phyloP scores from a whole-genome alignment of 148 eudicot species.

The Nepenthes mirabilis region DNA sequence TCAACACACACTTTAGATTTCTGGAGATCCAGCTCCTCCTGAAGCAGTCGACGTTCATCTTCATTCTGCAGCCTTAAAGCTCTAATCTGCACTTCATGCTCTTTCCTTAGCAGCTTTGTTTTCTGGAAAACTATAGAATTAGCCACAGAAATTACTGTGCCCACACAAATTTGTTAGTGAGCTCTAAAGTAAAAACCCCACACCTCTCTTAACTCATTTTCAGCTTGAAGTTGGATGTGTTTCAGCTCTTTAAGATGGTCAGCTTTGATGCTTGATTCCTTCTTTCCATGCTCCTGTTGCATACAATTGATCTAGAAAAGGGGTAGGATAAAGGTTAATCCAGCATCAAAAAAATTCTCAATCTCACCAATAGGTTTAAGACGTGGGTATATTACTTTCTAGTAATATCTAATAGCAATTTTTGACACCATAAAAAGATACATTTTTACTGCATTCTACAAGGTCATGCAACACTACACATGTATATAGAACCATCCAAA shows the following conservation, averaged over 20 bases:
- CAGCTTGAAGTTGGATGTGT: constrained; percentile 50
- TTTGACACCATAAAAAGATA: not conserved
- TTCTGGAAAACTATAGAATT: constrained; percentile 26
- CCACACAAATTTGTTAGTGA: constrained; percentile 4
- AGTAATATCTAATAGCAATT: too few species aligned
- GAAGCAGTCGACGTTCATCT: constrained; percentile 59
- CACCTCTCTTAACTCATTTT: constrained; percentile 82
- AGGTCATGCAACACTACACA: not conserved
- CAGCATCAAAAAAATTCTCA: not conserved
- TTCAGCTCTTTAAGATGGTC: constrained; percentile 61
- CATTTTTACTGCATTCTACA: not conserved
- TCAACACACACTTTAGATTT: constrained; percentile 46
- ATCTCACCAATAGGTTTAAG: not conserved
- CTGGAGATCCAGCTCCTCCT: constrained; percentile 85
- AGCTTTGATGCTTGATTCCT: constrained; percentile 41
- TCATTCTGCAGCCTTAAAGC: constrained; percentile 69
- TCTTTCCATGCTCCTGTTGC: constrained; percentile 45
- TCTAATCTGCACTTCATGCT: constrained; percentile 67
- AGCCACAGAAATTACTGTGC: not conserved
- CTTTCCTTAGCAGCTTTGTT: constrained; percentile 46
- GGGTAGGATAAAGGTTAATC: constrained; percentile 1
- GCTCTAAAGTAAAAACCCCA: not conserved
- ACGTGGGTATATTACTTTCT: too few species aligned
- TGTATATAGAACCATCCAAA: not conserved
- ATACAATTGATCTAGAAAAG: constrained; percentile 45